These are phyloP conservation scores for Gastrolobium bilobum DNA, from an alignment of 306 rosid species.

Conservation along the genomic window DNA sequence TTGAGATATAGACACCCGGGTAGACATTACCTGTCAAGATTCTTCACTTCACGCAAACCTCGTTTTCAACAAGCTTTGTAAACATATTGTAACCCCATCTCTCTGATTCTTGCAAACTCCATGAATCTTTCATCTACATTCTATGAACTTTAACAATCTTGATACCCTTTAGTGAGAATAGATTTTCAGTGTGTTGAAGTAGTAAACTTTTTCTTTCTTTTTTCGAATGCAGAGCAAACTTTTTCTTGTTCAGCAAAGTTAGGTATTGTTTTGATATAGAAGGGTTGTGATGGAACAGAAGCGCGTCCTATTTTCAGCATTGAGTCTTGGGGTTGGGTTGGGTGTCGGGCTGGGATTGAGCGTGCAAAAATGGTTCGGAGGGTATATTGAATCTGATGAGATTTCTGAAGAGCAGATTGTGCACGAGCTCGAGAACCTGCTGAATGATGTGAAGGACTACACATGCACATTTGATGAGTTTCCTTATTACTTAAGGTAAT, in stretches of 20 bases:
- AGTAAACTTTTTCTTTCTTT: slow-evolving; percentile 34
- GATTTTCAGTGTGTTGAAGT: slow-evolving; percentile 37
- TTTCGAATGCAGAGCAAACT: too few species aligned
- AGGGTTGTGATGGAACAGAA: slow-evolving; percentile 84
- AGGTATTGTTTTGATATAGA: too few species aligned
- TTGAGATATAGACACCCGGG: too few species aligned
- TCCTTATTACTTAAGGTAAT: slow-evolving; percentile 90
- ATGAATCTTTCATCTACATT: slow-evolving; percentile 33
- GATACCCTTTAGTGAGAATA: slow-evolving; percentile 46
- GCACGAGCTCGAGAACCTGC: slow-evolving; percentile 69
- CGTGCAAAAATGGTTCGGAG: slow-evolving; percentile 89
- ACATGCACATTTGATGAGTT: slow-evolving; percentile 74
- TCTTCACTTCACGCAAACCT: too few species aligned
- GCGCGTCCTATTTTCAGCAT: slow-evolving; percentile 87
- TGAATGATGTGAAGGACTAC: slow-evolving; percentile 70
- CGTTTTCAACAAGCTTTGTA: too few species aligned
- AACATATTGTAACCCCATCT: too few species aligned
- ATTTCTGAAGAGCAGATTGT: slow-evolving; percentile 76
- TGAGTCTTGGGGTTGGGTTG: slow-evolving; percentile 95
- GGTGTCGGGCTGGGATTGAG: slow-evolving; percentile 93
- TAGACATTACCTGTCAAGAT: too few species aligned
- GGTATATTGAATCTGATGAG: slow-evolving; percentile 63
- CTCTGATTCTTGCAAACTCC: slow-evolving; percentile 39
- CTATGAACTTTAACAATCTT: slow-evolving; percentile 28
- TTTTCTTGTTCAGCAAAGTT: too few species aligned